Percentiles rank a stretch among this genome's conserved stretches.
These are phyloP conservation scores for Allomyces arbusculus DNA, from an alignment of 192 early-diverging fungal species.

Conservation along the genomic window DNA sequence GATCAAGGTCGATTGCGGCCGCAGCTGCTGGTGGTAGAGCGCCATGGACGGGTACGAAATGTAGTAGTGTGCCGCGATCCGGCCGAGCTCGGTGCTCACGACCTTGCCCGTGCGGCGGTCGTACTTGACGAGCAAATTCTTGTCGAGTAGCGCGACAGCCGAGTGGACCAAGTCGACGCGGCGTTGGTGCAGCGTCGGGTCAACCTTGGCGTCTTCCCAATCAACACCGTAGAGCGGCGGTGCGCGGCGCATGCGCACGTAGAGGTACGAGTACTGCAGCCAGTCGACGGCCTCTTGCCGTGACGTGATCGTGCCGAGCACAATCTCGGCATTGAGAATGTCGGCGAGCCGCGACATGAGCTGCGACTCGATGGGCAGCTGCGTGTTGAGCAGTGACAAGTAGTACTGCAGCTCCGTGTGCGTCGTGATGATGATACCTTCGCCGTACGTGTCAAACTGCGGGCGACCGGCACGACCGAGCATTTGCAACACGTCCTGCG, in stretches of 20 bases:
- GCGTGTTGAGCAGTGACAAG: slow-evolving; percentile 79
- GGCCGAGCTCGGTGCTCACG: slow-evolving; percentile 73
- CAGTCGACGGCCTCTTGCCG: slow-evolving; percentile 88
- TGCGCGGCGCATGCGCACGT: slow-evolving; percentile 87
- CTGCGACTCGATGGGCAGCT: slow-evolving; percentile 95
- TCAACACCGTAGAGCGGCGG: slow-evolving; percentile 63
- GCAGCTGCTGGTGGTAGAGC: slow-evolving; percentile 80
- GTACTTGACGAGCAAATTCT: slow-evolving; percentile 83
- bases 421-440: slow-evolving; percentile 90
- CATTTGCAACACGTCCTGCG: slow-evolving; percentile 97
- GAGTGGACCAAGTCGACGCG: slow-evolving; percentile 77
- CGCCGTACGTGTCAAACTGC: slow-evolving; percentile 85
- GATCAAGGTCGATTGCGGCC: slow-evolving; percentile 72
- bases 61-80: slow-evolving; percentile 94
- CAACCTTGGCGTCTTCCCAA: slow-evolving; percentile 44
- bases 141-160: slow-evolving; percentile 69
- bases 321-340: slow-evolving; percentile 89
- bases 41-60: slow-evolving; percentile 79
- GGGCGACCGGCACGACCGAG: slow-evolving; percentile 92
- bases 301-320: slow-evolving; percentile 72
- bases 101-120: slow-evolving; percentile 78
- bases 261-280: slow-evolving; percentile 88
- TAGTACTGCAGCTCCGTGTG: slow-evolving; percentile 88
- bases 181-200: slow-evolving; percentile 61
- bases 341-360: slow-evolving; percentile 70